Evolutionary conservation across 805 yeast genomes (phyloP).

Genomic region (Spathaspora boniae): DNA sequence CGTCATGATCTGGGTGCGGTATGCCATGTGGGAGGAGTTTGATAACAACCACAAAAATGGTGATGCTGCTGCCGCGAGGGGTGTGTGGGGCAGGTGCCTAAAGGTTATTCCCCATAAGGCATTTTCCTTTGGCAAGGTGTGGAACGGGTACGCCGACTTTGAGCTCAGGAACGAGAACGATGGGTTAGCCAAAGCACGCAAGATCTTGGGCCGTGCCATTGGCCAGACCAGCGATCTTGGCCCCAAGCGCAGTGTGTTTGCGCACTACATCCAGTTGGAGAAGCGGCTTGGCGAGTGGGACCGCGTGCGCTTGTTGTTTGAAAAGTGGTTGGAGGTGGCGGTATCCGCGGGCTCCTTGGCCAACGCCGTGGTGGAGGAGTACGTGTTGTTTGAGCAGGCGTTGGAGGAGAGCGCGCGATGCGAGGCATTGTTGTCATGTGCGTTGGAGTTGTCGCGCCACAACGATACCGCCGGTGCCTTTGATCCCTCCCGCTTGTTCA

Average conservation of each 20-base stretch:
- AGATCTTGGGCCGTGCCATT: slow-evolving; percentile 65
- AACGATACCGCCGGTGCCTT: slow-evolving; percentile 29
- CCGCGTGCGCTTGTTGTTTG: slow-evolving; percentile 70
- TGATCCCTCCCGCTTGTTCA: slow-evolving; percentile 19
- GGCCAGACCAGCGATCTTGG: slow-evolving; percentile 45
- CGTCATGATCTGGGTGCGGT: slow-evolving; percentile 66
- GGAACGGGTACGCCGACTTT: slow-evolving; percentile 71
- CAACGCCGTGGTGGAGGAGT: slow-evolving; percentile 52
- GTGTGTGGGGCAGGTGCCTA: slow-evolving; percentile 48
- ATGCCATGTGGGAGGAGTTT: slow-evolving; percentile 61
- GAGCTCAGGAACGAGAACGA: slow-evolving; percentile 56
- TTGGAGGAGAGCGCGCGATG: slow-evolving; percentile 69
- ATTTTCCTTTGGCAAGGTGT: slow-evolving; percentile 68
- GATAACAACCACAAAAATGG: no score
- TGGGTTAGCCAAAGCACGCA: slow-evolving; percentile 52
- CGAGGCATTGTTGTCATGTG: slow-evolving; percentile 58
- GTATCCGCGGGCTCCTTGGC: slow-evolving; percentile 10
- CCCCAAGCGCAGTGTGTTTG: slow-evolving; percentile 57
- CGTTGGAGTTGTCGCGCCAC: slow-evolving; percentile 27
- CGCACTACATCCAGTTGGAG: slow-evolving; percentile 67
- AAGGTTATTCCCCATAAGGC: slow-evolving; percentile 51
- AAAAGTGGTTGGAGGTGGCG: slow-evolving; percentile 52
- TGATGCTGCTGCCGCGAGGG: slow-evolving; percentile 47
- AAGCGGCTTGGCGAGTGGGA: slow-evolving; percentile 70
- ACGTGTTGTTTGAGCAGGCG: slow-evolving; percentile 63